Percentiles rank a stretch among this genome's conserved stretches.
Evolutionary conservation across 2,329 filamentous ascomycete genomes (phyloP).

Genomic region (Aspergillus chevalieri): DNA sequence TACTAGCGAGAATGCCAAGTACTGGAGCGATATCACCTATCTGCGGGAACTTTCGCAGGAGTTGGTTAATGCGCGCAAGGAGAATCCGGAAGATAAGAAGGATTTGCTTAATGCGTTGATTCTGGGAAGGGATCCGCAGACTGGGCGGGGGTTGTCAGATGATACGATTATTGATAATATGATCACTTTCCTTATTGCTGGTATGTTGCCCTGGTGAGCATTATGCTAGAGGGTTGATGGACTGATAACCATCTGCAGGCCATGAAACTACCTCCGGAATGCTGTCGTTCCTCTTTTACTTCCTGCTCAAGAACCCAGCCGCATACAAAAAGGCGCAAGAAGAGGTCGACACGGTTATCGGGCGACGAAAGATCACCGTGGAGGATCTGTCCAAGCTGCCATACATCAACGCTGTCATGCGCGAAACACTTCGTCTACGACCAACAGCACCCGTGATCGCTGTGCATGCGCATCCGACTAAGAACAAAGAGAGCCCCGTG

Average conservation of each 20-base stretch:
- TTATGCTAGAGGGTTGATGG: not conserved
- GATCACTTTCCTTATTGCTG: constrained; percentile 65
- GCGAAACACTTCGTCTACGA: constrained; percentile 58
- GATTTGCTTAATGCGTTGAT: constrained; percentile 68
- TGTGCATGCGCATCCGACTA: constrained; percentile 44
- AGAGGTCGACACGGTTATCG: constrained; percentile 62
- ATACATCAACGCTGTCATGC: constrained; percentile 60
- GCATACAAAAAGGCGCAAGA: constrained; percentile 57
- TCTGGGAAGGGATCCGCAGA: constrained; percentile 59
- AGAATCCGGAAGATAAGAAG: constrained; percentile 52
- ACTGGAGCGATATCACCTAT: constrained; percentile 29
- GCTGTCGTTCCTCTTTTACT: constrained; percentile 60
- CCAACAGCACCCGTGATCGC: constrained; percentile 54
- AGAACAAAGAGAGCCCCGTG: constrained; percentile 36
- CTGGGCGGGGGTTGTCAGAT: constrained; percentile 59
- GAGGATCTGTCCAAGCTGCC: constrained; percentile 60
- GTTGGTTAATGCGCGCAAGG: constrained; percentile 55
- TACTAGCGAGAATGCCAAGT: constrained; percentile 25
- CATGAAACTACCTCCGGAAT: constrained; percentile 68
- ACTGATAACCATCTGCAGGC: constrained; percentile 26
- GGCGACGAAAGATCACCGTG: constrained; percentile 50
- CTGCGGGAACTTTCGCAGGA: constrained; percentile 53
- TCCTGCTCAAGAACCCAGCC: constrained; percentile 57
- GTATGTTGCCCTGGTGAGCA: constrained; percentile 16
- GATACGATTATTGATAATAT: constrained; percentile 62